A percentile compares a stretch with the other conserved stretches of the same genome.
Evolutionary conservation across 371 early-diverging fungal species (phyloP).

Genomic region (Batkoa obscura): DNA sequence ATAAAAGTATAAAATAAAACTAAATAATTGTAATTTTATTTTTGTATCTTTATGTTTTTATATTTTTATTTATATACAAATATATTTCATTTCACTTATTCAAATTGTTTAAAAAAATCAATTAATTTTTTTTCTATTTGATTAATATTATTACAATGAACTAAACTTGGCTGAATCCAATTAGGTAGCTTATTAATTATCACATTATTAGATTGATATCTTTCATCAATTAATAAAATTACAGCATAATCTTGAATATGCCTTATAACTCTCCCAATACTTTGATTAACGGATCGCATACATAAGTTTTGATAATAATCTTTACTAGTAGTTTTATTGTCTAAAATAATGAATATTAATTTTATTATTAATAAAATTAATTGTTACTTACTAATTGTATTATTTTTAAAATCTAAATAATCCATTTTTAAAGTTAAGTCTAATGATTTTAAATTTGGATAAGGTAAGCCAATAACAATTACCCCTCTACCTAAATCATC

Average conservation of each 20-base stretch:
- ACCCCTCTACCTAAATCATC: slow-evolving; percentile 72
- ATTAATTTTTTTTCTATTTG: too few relatives aligned
- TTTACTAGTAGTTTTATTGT: slow-evolving; percentile 14
- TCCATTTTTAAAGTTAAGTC: not conserved
- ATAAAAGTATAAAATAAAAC: too few relatives aligned
- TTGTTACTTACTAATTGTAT: too few relatives aligned
- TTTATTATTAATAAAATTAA: too few relatives aligned
- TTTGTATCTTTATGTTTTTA: too few relatives aligned
- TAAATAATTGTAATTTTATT: too few relatives aligned
- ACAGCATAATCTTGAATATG: slow-evolving; percentile 69
- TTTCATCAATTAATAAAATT: slow-evolving; percentile 45
- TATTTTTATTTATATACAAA: too few relatives aligned
- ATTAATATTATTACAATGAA: not conserved
- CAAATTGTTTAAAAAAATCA: too few relatives aligned
- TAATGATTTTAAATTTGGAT: slow-evolving; percentile 28
- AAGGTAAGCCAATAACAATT: slow-evolving; percentile 80
- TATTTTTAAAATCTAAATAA: not conserved
- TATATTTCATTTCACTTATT: too few relatives aligned
- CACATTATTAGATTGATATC: slow-evolving; percentile 14
- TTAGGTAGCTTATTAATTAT: not conserved
- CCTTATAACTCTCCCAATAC: slow-evolving; percentile 85
- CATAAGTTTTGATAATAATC: slow-evolving; percentile 81
- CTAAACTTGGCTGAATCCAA: slow-evolving; percentile 1
- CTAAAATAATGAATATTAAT: too few relatives aligned
- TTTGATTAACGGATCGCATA: slow-evolving; percentile 94